These are phyloP conservation scores for Trichoderma arundinaceum DNA, from an alignment of 2,329 filamentous ascomycete genomes.

Conservation along the genomic window DNA sequence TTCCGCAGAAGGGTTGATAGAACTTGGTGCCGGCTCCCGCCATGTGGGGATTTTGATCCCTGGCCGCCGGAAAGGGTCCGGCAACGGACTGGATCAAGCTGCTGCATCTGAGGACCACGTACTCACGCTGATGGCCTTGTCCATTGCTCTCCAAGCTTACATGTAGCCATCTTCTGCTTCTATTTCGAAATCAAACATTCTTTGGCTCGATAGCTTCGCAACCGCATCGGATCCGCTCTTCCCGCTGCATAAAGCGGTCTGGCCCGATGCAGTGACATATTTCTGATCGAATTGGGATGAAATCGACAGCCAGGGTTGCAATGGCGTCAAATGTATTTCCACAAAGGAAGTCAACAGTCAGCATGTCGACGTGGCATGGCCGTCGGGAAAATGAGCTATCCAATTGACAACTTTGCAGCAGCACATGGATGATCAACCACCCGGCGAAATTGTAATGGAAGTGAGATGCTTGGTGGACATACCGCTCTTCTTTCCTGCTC, in stretches of 20 bases:
- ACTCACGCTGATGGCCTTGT: not conserved
- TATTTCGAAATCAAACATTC: not conserved
- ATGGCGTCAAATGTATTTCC: not conserved
- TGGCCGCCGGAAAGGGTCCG: constrained; percentile 3
- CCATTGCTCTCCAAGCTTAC: not conserved
- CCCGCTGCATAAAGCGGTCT: not conserved
- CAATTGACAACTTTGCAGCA: not conserved
- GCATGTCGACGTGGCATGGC: constrained; percentile 2
- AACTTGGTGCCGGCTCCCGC: constrained; percentile 3
- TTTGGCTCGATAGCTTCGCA: not conserved
- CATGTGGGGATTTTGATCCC: constrained; percentile 14
- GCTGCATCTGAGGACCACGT: not conserved
- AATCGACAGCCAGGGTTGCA: not conserved
- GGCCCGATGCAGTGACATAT: not conserved
- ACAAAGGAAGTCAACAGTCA: not conserved
- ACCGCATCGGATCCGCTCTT: not conserved
- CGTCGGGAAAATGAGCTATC: not conserved
- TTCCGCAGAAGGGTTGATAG: not conserved
- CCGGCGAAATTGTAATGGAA: not conserved
- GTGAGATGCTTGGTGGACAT: not conserved
- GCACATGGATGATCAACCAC: not conserved
- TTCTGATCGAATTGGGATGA: not conserved
- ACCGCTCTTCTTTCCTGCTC: not conserved
- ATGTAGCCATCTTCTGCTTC: not conserved
- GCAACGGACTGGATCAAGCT: not conserved